These are phyloP conservation scores for Salix purpurea DNA, from an alignment of 345 rosid species.

Conservation along the genomic window DNA sequence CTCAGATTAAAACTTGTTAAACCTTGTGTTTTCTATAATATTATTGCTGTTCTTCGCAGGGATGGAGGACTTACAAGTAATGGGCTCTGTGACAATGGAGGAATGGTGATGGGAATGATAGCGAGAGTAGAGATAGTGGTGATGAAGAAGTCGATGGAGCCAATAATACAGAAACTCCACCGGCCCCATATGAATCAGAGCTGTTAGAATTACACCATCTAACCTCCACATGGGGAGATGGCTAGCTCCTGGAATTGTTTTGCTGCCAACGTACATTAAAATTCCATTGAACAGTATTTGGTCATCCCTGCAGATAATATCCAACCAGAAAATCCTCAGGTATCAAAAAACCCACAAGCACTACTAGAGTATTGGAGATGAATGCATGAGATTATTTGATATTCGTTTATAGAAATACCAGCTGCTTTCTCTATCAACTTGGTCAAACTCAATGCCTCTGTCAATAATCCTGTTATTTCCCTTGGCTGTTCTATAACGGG, in stretches of 20 bases:
- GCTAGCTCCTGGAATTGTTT: constrained; percentile 18
- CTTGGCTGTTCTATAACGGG: constrained; percentile 57
- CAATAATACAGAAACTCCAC: constrained; percentile 83
- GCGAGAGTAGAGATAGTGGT: constrained; percentile 75
- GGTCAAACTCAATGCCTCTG: constrained; percentile 68
- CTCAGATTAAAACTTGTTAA: too few species aligned
- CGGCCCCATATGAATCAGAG: constrained; percentile 60
- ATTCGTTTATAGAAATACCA: constrained; percentile 26
- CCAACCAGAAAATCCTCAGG: neutral
- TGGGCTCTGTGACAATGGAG: constrained; percentile 84
- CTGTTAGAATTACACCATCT: constrained; percentile 45
- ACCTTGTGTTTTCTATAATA: too few species aligned
- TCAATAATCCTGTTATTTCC: constrained; percentile 58
- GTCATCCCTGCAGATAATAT: constrained; percentile 54
- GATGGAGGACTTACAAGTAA: constrained; percentile 38
- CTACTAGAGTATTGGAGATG: too few species aligned
- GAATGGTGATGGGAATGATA: constrained; percentile 94
- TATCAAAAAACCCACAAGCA: neutral
- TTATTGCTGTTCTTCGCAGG: too few species aligned
- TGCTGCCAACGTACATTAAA: constrained; percentile 30
- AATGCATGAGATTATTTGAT: too few species aligned
- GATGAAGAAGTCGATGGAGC: constrained; percentile 77
- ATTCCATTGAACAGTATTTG: constrained; percentile 59
- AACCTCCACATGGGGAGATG: constrained; percentile 56
- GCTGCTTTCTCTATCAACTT: constrained; percentile 61